Evolutionary conservation across 148 eudicot genomes (phyloP).

Genomic region (Euryodendron excelsum): DNA sequence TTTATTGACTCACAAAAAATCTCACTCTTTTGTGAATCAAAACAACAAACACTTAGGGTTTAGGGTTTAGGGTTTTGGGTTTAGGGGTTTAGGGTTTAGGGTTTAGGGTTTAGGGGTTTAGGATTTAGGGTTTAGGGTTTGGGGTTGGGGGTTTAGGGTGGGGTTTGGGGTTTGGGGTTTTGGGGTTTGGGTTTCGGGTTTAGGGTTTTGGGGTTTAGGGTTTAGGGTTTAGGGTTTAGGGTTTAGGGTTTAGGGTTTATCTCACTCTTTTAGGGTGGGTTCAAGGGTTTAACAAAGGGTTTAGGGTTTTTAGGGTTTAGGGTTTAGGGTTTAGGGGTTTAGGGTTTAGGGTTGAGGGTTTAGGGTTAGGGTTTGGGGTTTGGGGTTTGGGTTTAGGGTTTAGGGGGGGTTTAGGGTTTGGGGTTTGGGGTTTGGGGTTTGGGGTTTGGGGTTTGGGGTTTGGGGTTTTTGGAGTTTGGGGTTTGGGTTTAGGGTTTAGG

Average conservation of each 20-base stretch:
- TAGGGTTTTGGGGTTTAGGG: no score
- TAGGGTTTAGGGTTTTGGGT: no score
- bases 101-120: no score
- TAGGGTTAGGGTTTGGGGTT: slow-evolving; percentile 3
- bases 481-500: neutral
- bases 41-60: no score
- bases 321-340: slow-evolving; percentile 3
- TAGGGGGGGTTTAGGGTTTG: neutral
- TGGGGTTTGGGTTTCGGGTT: slow-evolving; percentile 25
- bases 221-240: no score
- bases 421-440: neutral
- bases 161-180: no score
- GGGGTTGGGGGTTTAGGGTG: no score
- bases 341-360: slow-evolving; percentile 1
- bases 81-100: no score
- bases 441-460: neutral
- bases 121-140: no score
- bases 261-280: neutral
- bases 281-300: neutral
- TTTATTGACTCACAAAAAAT: no score
- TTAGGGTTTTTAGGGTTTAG: neutral
- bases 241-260: slow-evolving; percentile 13
- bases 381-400: neutral
- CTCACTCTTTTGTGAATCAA: no score
- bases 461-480: neutral